These are phyloP conservation scores for Pulveroboletus frians DNA, from an alignment of 768 basidiomycete genomes.

Conservation along the genomic window DNA sequence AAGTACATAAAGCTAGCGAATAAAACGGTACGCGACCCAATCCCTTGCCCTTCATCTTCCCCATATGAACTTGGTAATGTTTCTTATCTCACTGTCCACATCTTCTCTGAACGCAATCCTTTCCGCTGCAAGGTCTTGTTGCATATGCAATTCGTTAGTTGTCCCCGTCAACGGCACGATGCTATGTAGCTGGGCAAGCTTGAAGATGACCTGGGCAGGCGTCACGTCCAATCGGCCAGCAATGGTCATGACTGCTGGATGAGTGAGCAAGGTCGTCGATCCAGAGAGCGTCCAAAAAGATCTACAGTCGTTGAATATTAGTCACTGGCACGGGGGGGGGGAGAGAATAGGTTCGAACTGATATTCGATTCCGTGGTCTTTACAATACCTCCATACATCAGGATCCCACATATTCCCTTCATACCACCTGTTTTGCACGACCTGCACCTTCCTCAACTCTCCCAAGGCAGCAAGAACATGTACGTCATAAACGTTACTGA, in stretches of 20 bases:
- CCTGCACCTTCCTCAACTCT: slow-evolving; percentile 52
- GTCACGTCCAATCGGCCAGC: slow-evolving; percentile 48
- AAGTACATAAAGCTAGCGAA: neutral
- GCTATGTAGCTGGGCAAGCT: slow-evolving; percentile 58
- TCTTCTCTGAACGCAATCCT: slow-evolving; percentile 32
- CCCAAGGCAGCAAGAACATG: slow-evolving; percentile 47
- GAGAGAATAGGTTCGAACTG: slow-evolving; percentile 43
- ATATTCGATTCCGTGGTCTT: slow-evolving; percentile 58
- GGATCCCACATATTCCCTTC: slow-evolving; percentile 75
- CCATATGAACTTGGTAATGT: slow-evolving; percentile 29
- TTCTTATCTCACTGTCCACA: slow-evolving; percentile 22
- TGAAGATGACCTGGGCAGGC: slow-evolving; percentile 62
- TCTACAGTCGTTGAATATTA: slow-evolving; percentile 31
- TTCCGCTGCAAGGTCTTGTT: slow-evolving; percentile 51
- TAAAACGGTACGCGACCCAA: neutral
- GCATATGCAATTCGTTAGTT: slow-evolving; percentile 61
- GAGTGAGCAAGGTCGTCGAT: slow-evolving; percentile 56
- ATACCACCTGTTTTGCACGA: slow-evolving; percentile 85
- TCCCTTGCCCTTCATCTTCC: slow-evolving; percentile 8
- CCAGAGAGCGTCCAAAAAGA: slow-evolving; percentile 87
- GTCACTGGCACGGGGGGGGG: neutral
- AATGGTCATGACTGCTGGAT: slow-evolving; percentile 42
- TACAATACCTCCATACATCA: slow-evolving; percentile 61
- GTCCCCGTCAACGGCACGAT: slow-evolving; percentile 77
- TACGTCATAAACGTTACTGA: slow-evolving; percentile 76